These are phyloP conservation scores for Coemansia sp. DNA, from an alignment of 192 early-diverging fungal genomes.

Conservation along the genomic window DNA sequence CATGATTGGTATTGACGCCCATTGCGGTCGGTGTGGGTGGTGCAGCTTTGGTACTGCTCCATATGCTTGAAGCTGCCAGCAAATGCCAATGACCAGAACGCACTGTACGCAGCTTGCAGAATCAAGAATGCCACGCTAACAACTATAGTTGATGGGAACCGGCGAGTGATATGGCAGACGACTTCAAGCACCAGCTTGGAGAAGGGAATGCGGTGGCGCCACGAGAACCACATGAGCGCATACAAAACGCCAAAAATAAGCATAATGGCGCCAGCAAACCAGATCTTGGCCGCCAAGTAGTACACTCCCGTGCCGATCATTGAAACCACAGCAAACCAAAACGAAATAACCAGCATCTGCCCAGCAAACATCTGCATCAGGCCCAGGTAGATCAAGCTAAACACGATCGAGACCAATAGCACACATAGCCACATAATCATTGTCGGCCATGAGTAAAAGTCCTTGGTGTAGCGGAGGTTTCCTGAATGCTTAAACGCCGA, in stretches of 20 bases:
- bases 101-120: conserved; percentile 63
- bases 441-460: conserved; percentile 54
- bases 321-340: conserved; percentile 54
- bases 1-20: conserved; percentile 45
- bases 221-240: conserved; percentile 59
- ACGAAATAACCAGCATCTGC: conserved; percentile 57
- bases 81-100: conserved; percentile 69
- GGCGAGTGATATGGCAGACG: conserved; percentile 70
- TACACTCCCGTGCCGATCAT: conserved; percentile 57
- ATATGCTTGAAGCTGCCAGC: conserved; percentile 63
- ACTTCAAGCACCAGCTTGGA: conserved; percentile 71
- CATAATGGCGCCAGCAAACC: conserved; percentile 56
- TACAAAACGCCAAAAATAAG: conserved; percentile 57
- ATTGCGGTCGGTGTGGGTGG: conserved; percentile 36
- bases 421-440: conserved; percentile 55
- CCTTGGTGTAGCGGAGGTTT: conserved; percentile 18
- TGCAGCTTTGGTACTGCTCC: conserved; percentile 45
- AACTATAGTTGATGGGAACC: conserved; percentile 76
- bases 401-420: conserved; percentile 50
- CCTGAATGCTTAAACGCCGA: conserved; percentile 44
- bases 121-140: conserved; percentile 74
- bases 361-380: conserved; percentile 57
- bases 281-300: conserved; percentile 56
- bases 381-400: conserved; percentile 59
- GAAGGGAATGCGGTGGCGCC: conserved; percentile 51